These are phyloP conservation scores for Talaromyces pinophilus DNA, from an alignment of 2,329 filamentous ascomycete genomes.

Conservation along the genomic window DNA sequence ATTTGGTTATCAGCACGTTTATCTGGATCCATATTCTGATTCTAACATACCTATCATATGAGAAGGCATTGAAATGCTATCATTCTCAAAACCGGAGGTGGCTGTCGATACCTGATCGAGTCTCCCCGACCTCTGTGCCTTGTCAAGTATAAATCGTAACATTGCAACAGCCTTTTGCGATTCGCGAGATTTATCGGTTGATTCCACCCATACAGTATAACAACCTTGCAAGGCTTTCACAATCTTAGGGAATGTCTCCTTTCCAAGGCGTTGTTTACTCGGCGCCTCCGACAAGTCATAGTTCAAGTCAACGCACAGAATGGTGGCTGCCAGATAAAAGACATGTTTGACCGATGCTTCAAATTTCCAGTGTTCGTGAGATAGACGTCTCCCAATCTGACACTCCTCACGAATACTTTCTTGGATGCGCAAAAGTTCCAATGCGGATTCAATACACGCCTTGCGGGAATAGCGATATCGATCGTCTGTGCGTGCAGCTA, in stretches of 20 bases:
- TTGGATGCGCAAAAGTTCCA: slow-evolving; percentile 17
- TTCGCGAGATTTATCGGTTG: slow-evolving; percentile 13
- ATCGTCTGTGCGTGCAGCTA: slow-evolving; percentile 5
- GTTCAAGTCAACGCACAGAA: slow-evolving; percentile 21
- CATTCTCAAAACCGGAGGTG: not conserved
- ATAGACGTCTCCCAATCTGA: slow-evolving; percentile 18
- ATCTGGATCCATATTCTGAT: not conserved
- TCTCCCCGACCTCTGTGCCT: slow-evolving; percentile 1
- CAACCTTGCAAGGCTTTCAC: slow-evolving; percentile 9
- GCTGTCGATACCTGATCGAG: not conserved
- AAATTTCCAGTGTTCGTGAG: slow-evolving; percentile 18
- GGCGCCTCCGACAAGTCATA: not conserved
- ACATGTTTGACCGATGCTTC: slow-evolving; percentile 17
- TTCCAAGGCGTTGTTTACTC: not conserved
- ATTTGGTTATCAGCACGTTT: not conserved
- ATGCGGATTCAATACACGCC: slow-evolving; percentile 19
- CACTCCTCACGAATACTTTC: slow-evolving; percentile 18
- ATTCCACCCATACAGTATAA: slow-evolving; percentile 17
- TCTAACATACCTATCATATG: not conserved
- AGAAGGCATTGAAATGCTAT: not conserved
- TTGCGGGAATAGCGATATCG: slow-evolving; percentile 20
- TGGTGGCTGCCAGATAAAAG: slow-evolving; percentile 18
- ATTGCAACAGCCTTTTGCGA: slow-evolving; percentile 15
- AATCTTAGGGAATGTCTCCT: slow-evolving; percentile 1
- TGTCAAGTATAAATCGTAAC: slow-evolving; percentile 18